Conservation (phyloP, 2,329 filamentous ascomycete species). For the Alternaria arbusti region DNA sequence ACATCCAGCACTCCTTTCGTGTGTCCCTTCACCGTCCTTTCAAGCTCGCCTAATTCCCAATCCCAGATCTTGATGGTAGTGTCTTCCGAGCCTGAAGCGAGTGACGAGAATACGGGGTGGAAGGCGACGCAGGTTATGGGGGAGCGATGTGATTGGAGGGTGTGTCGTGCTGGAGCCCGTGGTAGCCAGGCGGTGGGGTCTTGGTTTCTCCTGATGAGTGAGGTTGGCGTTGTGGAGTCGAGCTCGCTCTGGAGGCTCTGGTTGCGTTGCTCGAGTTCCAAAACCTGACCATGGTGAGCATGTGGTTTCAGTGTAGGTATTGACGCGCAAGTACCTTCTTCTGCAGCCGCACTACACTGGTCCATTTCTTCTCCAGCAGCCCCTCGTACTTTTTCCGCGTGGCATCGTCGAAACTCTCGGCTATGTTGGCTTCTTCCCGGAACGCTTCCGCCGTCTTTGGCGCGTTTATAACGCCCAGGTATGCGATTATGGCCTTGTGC, state of each 20-base stretch:
- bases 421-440: slow-evolving; percentile 76
- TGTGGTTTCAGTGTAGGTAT: neutral
- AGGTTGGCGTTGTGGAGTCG: slow-evolving; percentile 80
- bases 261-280: slow-evolving; percentile 85
- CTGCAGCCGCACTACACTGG: slow-evolving; percentile 89
- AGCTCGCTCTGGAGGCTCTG: slow-evolving; percentile 79
- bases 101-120: slow-evolving; percentile 86
- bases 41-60: slow-evolving; percentile 90
- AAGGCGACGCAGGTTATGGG: slow-evolving; percentile 89
- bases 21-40: slow-evolving; percentile 89
- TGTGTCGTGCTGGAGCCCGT: slow-evolving; percentile 79
- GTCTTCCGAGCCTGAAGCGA: slow-evolving; percentile 91
- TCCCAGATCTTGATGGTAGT: slow-evolving; percentile 97
- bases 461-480: slow-evolving; percentile 77
- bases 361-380: slow-evolving; percentile 97
- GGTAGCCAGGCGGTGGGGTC: slow-evolving; percentile 89
- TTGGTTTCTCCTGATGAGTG: slow-evolving; percentile 78
- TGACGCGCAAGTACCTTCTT: slow-evolving; percentile 72
- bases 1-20: slow-evolving; percentile 87
- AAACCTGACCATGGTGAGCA: slow-evolving; percentile 66
- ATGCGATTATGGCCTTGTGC: slow-evolving; percentile 93
- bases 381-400: slow-evolving; percentile 95
- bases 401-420: slow-evolving; percentile 75
- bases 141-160: slow-evolving; percentile 79
- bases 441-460: slow-evolving; percentile 72